A percentile compares a stretch with the other conserved stretches of the same genome.
Conservation (phyloP, 106 monocot species). For the Dioscorea alata region DNA sequence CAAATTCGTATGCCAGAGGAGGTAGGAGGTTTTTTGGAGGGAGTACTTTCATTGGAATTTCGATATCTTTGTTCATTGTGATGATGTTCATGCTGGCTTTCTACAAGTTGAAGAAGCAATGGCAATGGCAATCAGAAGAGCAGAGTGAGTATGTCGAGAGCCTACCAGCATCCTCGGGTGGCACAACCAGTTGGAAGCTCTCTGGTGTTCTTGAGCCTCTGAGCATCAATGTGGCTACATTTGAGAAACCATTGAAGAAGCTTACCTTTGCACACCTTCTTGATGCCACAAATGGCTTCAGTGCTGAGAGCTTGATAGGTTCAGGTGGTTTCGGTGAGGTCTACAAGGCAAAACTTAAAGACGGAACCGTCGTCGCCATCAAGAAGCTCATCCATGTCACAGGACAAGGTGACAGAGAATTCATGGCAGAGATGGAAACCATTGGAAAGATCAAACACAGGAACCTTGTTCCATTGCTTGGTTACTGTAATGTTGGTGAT, state of each 20-base stretch:
- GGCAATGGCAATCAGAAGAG: slow-evolving; percentile 24
- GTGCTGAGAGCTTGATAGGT: slow-evolving; percentile 61
- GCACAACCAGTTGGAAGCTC: slow-evolving; percentile 48
- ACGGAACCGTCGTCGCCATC: slow-evolving; percentile 57
- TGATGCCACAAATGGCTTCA: slow-evolving; percentile 82
- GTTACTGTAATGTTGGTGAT: slow-evolving; percentile 85
- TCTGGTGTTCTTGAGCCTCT: slow-evolving; percentile 43
- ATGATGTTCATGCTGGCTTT: slow-evolving; percentile 20
- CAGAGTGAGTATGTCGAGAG: slow-evolving; percentile 32
- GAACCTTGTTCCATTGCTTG: slow-evolving; percentile 76
- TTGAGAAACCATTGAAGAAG: slow-evolving; percentile 65
- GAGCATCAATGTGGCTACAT: slow-evolving; percentile 74
- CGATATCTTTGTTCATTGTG: slow-evolving; percentile 41
- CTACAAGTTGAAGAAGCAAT: slow-evolving; percentile 37
- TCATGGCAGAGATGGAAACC: slow-evolving; percentile 92
- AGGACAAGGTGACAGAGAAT: slow-evolving; percentile 74
- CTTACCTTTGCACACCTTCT: slow-evolving; percentile 71
- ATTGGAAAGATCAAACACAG: slow-evolving; percentile 81
- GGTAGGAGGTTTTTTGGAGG: slow-evolving; percentile 10
- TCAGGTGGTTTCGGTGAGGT: slow-evolving; percentile 88
- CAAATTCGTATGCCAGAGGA: not conserved
- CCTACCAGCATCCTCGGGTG: slow-evolving; percentile 19
- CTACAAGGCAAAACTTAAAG: slow-evolving; percentile 64
- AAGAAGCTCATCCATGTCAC: slow-evolving; percentile 75
- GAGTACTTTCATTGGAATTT: slow-evolving; percentile 51